Conservation (phyloP, 228 moss, liverwort and hornwort species). For the Sphagnum magellanicum region DNA sequence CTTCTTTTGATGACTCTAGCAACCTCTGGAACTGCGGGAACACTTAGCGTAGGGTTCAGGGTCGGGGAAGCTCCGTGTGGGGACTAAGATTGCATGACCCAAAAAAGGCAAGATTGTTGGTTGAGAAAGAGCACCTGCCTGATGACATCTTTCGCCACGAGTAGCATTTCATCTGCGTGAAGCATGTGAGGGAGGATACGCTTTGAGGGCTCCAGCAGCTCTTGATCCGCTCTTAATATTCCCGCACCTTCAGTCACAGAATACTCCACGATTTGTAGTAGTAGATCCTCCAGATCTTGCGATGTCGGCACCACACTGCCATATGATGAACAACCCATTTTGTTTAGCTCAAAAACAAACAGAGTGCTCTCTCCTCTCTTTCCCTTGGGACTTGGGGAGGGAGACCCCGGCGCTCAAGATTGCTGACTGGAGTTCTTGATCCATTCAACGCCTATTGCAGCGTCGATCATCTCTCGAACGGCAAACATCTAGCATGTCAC, state of each 20-base stretch:
- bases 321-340: constrained; percentile 13
- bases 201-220: constrained; percentile 40
- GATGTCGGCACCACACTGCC: constrained; percentile 51
- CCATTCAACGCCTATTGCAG: not conserved
- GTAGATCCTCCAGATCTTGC: constrained; percentile 44
- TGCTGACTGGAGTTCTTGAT: too few species aligned
- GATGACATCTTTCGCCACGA: constrained; percentile 65
- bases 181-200: constrained; percentile 51
- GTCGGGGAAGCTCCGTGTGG: not conserved
- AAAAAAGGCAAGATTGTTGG: not conserved
- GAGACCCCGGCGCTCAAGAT: too few species aligned
- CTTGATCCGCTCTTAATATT: constrained; percentile 55
- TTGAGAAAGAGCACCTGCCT: constrained; percentile 56
- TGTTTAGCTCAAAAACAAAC: not conserved
- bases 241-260: constrained; percentile 55
- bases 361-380: not conserved
- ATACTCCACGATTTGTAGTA: constrained; percentile 55
- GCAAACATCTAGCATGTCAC: not conserved
- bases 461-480: not conserved
- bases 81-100: not conserved
- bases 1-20: too few species aligned
- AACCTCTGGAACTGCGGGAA: too few species aligned
- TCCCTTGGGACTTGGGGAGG: not conserved
- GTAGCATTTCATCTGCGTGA: constrained; percentile 68
- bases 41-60: not conserved